These are phyloP conservation scores for Suillus lakei DNA, from an alignment of 768 basidiomycete species.

Conservation along the genomic window DNA sequence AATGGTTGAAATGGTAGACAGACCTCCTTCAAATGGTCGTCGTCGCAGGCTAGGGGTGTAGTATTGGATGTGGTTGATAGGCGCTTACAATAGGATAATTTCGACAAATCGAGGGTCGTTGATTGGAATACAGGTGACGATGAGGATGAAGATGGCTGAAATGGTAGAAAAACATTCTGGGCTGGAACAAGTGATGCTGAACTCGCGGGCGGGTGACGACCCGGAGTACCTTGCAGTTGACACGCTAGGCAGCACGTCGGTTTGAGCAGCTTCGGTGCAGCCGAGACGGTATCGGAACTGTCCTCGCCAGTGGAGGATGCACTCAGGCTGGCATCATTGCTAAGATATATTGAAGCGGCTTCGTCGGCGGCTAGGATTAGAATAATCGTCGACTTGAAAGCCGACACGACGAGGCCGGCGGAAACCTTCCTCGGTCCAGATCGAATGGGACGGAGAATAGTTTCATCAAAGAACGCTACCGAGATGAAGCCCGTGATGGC, in stretches of 20 bases:
- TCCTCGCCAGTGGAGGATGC: background rate
- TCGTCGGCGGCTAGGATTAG: background rate
- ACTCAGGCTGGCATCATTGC: background rate
- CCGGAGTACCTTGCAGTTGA: background rate
- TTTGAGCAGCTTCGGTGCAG: background rate
- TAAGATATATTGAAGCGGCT: background rate
- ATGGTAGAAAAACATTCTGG: background rate
- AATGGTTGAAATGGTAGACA: background rate
- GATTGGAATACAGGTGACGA: background rate
- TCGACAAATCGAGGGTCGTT: background rate
- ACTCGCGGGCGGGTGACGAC: no score
- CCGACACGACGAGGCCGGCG: background rate
- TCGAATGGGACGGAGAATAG: background rate
- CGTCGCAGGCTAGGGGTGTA: background rate
- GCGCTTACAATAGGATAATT: background rate
- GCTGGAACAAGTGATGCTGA: background rate
- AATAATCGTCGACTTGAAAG: background rate
- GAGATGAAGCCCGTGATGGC: background rate
- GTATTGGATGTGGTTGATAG: background rate
- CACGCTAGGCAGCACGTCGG: background rate
- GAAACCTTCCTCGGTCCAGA: background rate
- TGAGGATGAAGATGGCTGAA: background rate
- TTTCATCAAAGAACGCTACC: background rate
- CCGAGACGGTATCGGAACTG: background rate
- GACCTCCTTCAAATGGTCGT: background rate